Conservation (phyloP, 1,284 basidiomycete genomes). For the Fomitopsis betulina region DNA sequence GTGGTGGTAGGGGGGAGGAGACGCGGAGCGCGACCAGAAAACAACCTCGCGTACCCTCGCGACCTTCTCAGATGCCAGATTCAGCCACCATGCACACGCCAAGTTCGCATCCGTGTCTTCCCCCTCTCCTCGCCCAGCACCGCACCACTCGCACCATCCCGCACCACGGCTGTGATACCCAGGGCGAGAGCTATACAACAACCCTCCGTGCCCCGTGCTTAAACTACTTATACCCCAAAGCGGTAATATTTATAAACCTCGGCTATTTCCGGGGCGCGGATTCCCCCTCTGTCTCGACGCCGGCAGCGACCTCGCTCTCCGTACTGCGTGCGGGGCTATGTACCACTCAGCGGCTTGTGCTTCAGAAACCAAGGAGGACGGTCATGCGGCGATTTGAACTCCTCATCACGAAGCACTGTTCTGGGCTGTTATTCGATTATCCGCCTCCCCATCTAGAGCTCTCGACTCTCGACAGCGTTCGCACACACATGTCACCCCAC, state of each 20-base stretch:
- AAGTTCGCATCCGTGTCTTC: not conserved
- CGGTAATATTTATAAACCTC: not conserved
- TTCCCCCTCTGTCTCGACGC: too few relatives aligned
- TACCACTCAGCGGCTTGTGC: not conserved
- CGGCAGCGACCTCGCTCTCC: not conserved
- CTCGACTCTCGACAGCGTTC: not conserved
- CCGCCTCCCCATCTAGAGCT: not conserved
- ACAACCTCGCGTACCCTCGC: conserved; percentile 1
- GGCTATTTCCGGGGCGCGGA: not conserved
- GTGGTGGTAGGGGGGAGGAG: not conserved
- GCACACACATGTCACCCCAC: not conserved
- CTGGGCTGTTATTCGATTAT: not conserved
- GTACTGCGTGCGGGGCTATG: too few relatives aligned
- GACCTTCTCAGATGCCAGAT: conserved; percentile 1
- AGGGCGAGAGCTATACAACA: too few relatives aligned
- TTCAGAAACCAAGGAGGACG: not conserved
- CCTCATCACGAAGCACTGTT: not conserved
- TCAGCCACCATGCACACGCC: not conserved
- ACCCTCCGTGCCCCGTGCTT: not conserved
- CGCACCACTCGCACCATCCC: not conserved
- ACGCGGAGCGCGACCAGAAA: not conserved
- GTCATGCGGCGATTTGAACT: not conserved
- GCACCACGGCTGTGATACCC: too few relatives aligned
- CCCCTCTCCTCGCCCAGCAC: not conserved
- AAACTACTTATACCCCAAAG: not conserved